Evolutionary conservation across 2,329 filamentous ascomycete species (phyloP).

Genomic region (Zasmidium cellare): DNA sequence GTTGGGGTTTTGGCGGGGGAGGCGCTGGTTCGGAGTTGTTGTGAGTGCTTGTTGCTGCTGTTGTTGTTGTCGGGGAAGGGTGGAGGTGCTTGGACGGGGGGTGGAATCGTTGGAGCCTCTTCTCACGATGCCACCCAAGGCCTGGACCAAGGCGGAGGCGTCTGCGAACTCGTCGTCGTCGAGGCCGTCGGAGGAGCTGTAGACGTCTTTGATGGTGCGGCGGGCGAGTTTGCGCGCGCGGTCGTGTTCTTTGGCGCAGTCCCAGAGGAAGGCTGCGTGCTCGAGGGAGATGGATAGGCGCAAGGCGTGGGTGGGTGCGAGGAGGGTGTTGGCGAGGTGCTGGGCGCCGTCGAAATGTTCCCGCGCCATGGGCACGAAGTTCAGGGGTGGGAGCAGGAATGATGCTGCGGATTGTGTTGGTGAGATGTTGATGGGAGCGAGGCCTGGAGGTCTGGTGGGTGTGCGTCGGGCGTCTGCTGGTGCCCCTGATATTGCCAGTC

Average conservation of each 20-base stretch:
- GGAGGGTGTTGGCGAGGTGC: slow-evolving; percentile 68
- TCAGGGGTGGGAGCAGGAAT: slow-evolving; percentile 74
- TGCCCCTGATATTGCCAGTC: slow-evolving; percentile 22
- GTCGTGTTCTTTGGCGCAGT: slow-evolving; percentile 81
- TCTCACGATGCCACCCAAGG: slow-evolving; percentile 86
- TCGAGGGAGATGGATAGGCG: slow-evolving; percentile 89
- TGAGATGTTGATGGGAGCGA: slow-evolving; percentile 31
- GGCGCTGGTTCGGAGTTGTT: slow-evolving; percentile 12
- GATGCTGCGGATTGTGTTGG: slow-evolving; percentile 52
- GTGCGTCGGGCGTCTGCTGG: slow-evolving; percentile 30
- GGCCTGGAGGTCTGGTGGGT: slow-evolving; percentile 44
- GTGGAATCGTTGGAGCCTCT: slow-evolving; percentile 53
- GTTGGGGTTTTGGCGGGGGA: slow-evolving; percentile 5
- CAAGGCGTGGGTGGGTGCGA: slow-evolving; percentile 87
- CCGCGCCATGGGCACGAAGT: slow-evolving; percentile 82
- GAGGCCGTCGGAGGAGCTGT: slow-evolving; percentile 87
- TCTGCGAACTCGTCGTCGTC: slow-evolving; percentile 95
- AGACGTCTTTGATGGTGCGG: slow-evolving; percentile 83
- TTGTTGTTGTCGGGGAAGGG: slow-evolving; percentile 2
- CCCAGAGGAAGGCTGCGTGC: slow-evolving; percentile 89
- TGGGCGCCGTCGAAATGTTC: slow-evolving; percentile 79
- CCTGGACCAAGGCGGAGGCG: slow-evolving; percentile 81
- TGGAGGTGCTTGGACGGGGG: slow-evolving; percentile 20
- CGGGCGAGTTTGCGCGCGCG: slow-evolving; percentile 75
- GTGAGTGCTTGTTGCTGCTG: slow-evolving; percentile 1